Conservation (phyloP, 257 asterid species). For the Fraxinus americana region DNA sequence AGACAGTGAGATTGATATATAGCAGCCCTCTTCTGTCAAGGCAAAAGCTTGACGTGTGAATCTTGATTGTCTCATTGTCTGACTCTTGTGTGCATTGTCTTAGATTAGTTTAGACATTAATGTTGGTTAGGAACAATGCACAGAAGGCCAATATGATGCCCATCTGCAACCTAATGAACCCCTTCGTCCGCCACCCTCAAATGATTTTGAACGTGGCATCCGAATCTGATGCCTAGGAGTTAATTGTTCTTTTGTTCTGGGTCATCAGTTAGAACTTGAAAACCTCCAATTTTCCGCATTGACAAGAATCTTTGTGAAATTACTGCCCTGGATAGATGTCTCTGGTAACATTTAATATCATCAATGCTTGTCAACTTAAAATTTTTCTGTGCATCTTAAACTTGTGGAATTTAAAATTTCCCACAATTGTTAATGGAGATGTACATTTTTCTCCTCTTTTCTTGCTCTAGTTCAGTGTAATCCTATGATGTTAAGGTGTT, state of each 20-base stretch:
- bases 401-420: background rate
- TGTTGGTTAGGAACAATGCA: background rate
- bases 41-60: background rate
- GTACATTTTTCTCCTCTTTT: background rate
- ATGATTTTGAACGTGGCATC: constrained; percentile 7
- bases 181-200: background rate
- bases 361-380: background rate
- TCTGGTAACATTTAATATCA: background rate
- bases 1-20: constrained; percentile 2
- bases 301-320: constrained; percentile 7
- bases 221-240: background rate
- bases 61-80: constrained; percentile 1
- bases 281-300: background rate
- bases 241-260: background rate
- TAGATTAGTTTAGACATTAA: background rate
- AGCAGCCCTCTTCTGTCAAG: background rate
- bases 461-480: background rate
- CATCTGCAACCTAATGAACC: constrained; percentile 9
- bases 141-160: background rate
- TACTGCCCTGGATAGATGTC: background rate
- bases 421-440: background rate
- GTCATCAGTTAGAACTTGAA: constrained; percentile 4
- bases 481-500: background rate
- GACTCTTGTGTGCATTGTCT: background rate
- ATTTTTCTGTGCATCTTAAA: background rate